These are phyloP conservation scores for Ascochyta fabae DNA, from an alignment of 2,329 filamentous ascomycete species.

Conservation along the genomic window DNA sequence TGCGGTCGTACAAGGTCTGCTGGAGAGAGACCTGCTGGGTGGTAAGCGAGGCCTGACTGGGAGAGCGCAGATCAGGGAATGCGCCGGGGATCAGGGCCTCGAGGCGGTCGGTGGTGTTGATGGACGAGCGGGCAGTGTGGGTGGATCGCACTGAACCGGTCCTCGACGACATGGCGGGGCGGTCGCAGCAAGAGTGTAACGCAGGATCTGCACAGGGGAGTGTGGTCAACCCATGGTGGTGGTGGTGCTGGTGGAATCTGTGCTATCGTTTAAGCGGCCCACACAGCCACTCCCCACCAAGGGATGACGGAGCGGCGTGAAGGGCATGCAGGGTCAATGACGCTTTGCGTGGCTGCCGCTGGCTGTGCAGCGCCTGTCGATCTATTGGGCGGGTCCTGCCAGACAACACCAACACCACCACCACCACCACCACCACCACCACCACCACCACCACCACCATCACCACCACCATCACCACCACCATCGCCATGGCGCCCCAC, in stretches of 20 bases:
- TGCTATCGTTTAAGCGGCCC: slow-evolving; percentile 1
- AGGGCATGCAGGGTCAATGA: slow-evolving; percentile 13
- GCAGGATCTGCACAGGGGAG: slow-evolving; percentile 13
- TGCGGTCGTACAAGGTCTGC: slow-evolving; percentile 71
- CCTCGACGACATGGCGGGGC: slow-evolving; percentile 38
- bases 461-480: neutral
- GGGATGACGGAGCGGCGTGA: slow-evolving; percentile 11
- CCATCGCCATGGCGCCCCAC: slow-evolving; percentile 37
- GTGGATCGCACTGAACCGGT: slow-evolving; percentile 33
- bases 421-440: neutral
- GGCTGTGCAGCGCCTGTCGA: slow-evolving; percentile 5
- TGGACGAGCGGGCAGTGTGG: slow-evolving; percentile 12
- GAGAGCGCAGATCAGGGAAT: slow-evolving; percentile 49
- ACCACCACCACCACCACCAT: neutral
- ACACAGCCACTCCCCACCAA: slow-evolving; percentile 16
- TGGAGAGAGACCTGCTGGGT: slow-evolving; percentile 57
- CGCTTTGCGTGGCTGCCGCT: slow-evolving; percentile 14
- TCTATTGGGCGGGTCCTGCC: neutral
- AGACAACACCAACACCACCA: neutral
- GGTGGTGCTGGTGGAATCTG: neutral
- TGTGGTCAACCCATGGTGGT: slow-evolving; percentile 8
- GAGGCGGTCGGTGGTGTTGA: slow-evolving; percentile 31
- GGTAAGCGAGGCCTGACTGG: slow-evolving; percentile 36
- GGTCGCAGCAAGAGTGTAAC: neutral
- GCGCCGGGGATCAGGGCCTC: slow-evolving; percentile 58